A percentile compares a stretch with the other conserved stretches of the same genome.
Conservation (phyloP, 305 asterid genomes). For the Salvia sclarea region DNA sequence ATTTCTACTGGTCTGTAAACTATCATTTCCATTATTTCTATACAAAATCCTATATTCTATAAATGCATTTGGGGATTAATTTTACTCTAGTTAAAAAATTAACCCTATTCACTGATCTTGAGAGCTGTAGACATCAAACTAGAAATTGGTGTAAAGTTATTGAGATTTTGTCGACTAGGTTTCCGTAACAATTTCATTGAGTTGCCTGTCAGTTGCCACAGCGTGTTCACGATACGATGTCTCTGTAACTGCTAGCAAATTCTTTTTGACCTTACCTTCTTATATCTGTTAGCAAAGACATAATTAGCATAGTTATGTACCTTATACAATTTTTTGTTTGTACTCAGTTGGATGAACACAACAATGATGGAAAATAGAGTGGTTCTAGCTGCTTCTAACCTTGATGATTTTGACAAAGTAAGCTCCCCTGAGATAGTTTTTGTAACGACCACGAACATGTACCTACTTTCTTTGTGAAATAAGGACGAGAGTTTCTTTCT, state of each 20-base stretch:
- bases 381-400: constrained; percentile 55
- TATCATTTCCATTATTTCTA: constrained; percentile 23
- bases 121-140: neutral
- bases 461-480: neutral
- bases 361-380: constrained; percentile 88
- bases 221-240: neutral
- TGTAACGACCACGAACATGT: neutral
- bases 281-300: constrained; percentile 1
- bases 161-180: neutral
- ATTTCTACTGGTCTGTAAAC: constrained; percentile 78
- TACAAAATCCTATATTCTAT: constrained; percentile 13
- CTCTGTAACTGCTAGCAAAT: neutral
- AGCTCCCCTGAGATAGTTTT: constrained; percentile 29
- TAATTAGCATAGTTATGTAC: constrained; percentile 17
- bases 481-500: neutral
- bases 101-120: neutral
- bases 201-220: neutral
- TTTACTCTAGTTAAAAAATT: too few species aligned
- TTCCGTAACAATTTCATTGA: neutral
- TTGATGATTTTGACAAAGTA: constrained; percentile 89
- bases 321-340: constrained; percentile 15
- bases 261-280: constrained; percentile 11
- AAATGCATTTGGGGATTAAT: constrained; percentile 14
- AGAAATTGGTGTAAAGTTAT: neutral
- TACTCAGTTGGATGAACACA: constrained; percentile 92